Evolutionary conservation across 164 flowering plant genomes (phyloP), one percentile per base, ranked within the genome.

Genomic region (Nymphaea thermarum): DNA sequence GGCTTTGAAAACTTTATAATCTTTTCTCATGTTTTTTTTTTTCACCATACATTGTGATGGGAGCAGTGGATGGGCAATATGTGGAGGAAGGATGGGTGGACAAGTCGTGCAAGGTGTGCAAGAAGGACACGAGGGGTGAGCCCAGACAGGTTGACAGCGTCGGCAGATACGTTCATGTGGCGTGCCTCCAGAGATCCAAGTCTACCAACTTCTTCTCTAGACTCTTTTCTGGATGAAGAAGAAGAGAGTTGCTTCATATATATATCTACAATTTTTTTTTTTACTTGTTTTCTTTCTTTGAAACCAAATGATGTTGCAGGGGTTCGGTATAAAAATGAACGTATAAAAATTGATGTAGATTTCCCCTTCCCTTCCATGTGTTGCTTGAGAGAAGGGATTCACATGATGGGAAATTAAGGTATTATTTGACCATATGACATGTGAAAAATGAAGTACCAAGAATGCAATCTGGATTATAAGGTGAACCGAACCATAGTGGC

Each of bases 51-150:
- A 25, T 25, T 47, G 63, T 57, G 7, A 70, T 53, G 63, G 42
- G 43, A 2, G 53, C 64, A 93, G 98, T 93, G 78, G 97, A 93
- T 74, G 98, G 97, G 44, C 69, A 87, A 71, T 93, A 91, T 44
- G 93, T 91, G 1, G 96, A 88, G 74, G 97, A 93, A 71, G 97
- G 98, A 10, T 93, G 98, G 97, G 96, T 93, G 4, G 98, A 91
- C 80, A 91, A 91, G 73, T 87, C 93, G 1, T 91, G 97, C 84
- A 91, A 85, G 75, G 82, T 91, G 3, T 89, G 97, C 86, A 86
- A 83, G 79, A 89, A 91, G 78, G 98, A 93, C 73, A 91, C 98
- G 7, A 78, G 64, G 65, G 92, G 91, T 0, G 96, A 89, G 43
- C 64, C 77, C 57, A 73, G 81, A 68, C 77, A 76, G 65, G 74